Base-by-base conservation (phyloP, 257 asterid genomes). In the Phtheirospermum japonicum region DNA sequence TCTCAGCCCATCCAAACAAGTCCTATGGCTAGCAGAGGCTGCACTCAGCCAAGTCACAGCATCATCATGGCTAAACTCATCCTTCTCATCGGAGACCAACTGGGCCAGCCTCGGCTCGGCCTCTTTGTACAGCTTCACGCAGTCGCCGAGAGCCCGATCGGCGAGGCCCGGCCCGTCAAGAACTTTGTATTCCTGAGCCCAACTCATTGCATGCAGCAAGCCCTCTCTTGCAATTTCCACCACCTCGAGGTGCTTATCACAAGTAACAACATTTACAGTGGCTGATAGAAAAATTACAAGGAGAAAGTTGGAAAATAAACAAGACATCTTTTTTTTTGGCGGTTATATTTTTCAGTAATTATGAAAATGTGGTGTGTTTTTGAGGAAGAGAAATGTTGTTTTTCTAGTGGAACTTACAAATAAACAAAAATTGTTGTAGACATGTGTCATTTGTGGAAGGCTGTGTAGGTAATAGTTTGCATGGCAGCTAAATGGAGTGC, bases 1-100 rank as follows among this genome's bases (percentile, higher is more conserved):
- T 2, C 51, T 55, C 66, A 83, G 36, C n/a, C 90, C 88, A 58
- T 85, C 88, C 82, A 80, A 49, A 33, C 95, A 89, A 68, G 83
- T 77, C 23, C 17, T 37, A 33, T 89, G 90, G 76, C 84, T 74
- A 9, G 87, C 77, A 81, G 77, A 18, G 13, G 86, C 84, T n/a
- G 85, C 90, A 72, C 90, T 86, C 7, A 89, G 66, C 96, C 96
- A 83, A 9, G 87, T 78, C 31, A 75, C 49, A 3, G 68, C 90
- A 66, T 86, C 94, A 14, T 74, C 82, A 11, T 18, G 45, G 75
- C 80, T 71, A 17, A 54, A 71, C 23, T 48, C 69, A 23, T 23
- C 63, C 12, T 17, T 34, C 23, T 61, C 70, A 18, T 61, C 31
- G 9, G 78, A 32, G n/a, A 61, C 78, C 62, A 82, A 9, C 53